Conservation (phyloP, 2,329 filamentous ascomycete species). For the Gyromitra esculenta region DNA sequence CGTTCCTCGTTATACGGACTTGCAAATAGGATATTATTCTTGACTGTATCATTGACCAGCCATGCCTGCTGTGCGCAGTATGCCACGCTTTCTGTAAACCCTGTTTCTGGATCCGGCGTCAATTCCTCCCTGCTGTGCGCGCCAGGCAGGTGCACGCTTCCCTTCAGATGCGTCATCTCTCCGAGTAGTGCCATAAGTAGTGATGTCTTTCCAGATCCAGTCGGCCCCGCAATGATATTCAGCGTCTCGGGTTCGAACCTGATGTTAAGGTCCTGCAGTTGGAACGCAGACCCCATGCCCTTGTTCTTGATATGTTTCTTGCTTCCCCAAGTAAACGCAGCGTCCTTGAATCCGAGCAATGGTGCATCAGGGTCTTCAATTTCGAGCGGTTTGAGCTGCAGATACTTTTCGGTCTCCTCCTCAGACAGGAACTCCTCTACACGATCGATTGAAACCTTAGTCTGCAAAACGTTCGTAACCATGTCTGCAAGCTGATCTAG, state of each 20-base stretch:
- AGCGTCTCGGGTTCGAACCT: conserved; percentile 85
- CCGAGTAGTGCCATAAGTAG: conserved; percentile 94
- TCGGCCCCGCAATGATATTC: conserved; percentile 92
- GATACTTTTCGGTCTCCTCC: conserved; percentile 95
- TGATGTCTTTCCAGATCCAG: conserved; percentile 94
- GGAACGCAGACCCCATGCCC: conserved; percentile 73
- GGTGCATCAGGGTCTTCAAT: conserved; percentile 75
- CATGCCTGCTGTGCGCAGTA: conserved; percentile 98
- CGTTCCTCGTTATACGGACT: conserved; percentile 80
- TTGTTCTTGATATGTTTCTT: conserved; percentile 64
- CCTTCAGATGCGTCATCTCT: conserved; percentile 89
- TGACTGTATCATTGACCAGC: conserved; percentile 95
- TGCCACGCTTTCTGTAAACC: conserved; percentile 88
- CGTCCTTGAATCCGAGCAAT: conserved; percentile 83
- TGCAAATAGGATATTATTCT: conserved; percentile 94
- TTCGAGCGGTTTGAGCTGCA: conserved; percentile 72
- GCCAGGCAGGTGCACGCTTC: conserved; percentile 84
- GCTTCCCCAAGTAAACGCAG: conserved; percentile 88
- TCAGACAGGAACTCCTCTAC: conserved; percentile 93
- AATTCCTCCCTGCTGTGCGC: conserved; percentile 87
- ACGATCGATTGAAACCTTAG: conserved; percentile 95
- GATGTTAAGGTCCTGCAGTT: conserved; percentile 82
- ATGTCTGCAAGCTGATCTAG: conserved; percentile 97
- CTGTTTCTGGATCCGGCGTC: conserved; percentile 80
- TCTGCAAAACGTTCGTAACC: conserved; percentile 97